phyloP scores from a whole-genome alignment of 495 filamentous ascomycete genomes.

The Penicillium dipodomyicola region DNA sequence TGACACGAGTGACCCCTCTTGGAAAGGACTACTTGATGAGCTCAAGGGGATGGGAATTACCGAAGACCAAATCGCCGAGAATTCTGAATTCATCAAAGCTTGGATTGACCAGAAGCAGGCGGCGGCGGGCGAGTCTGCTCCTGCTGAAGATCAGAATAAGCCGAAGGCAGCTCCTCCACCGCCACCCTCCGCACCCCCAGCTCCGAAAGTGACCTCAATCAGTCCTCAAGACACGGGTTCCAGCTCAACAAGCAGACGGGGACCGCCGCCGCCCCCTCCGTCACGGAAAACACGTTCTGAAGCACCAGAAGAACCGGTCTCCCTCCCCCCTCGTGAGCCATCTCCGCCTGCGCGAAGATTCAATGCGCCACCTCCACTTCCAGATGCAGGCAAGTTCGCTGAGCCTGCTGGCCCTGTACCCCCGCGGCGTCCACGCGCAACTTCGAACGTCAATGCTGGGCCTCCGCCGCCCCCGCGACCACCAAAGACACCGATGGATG shows the following conservation, averaged over 20 bases:
- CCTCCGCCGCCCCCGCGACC: slow-evolving; percentile 85
- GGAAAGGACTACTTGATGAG: slow-evolving; percentile 81
- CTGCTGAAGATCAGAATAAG: slow-evolving; percentile 43
- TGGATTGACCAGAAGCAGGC: slow-evolving; percentile 83
- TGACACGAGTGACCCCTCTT: slow-evolving; percentile 78
- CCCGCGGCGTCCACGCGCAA: slow-evolving; percentile 55
- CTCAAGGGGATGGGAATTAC: slow-evolving; percentile 84
- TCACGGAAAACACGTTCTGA: slow-evolving; percentile 59
- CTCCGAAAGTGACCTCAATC: slow-evolving; percentile 46
- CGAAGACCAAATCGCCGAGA: slow-evolving; percentile 86
- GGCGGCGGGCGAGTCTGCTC: slow-evolving; percentile 33
- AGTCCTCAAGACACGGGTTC: slow-evolving; percentile 68
- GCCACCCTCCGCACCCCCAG: slow-evolving; percentile 50
- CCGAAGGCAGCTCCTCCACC: slow-evolving; percentile 57
- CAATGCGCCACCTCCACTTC: slow-evolving; percentile 77
- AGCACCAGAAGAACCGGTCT: slow-evolving; percentile 52
- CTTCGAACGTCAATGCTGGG: slow-evolving; percentile 60
- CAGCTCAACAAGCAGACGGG: slow-evolving; percentile 60
- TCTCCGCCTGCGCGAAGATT: slow-evolving; percentile 56
- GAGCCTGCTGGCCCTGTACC: slow-evolving; percentile 52
- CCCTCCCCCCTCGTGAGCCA: slow-evolving; percentile 50
- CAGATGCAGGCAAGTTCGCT: slow-evolving; percentile 81
- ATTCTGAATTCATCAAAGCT: slow-evolving; percentile 90
- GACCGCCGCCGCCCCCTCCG: slow-evolving; percentile 83
- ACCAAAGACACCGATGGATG: slow-evolving; percentile 81